Evolutionary conservation across 495 filamentous ascomycete genomes (phyloP).

Genomic region (Hamigera avellanea): DNA sequence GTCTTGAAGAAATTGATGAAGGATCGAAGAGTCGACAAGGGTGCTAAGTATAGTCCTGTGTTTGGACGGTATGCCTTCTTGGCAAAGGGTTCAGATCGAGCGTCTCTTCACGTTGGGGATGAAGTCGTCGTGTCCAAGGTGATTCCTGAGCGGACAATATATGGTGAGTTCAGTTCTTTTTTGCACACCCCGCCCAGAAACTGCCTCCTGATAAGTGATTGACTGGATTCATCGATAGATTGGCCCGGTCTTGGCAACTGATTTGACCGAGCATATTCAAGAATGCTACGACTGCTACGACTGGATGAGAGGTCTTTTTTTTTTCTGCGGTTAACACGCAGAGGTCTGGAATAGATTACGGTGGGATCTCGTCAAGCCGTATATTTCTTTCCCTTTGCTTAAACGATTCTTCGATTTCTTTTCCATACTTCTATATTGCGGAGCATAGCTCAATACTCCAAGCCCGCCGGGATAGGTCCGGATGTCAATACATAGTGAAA

Average conservation of each 20-base stretch:
- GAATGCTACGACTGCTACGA: neutral
- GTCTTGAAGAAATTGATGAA: constrained; percentile 68
- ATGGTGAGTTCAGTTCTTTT: constrained; percentile 40
- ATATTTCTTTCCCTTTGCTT: too few species aligned
- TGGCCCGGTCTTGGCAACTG: constrained; percentile 18
- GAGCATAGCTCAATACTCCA: too few species aligned
- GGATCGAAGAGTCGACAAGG: constrained; percentile 66
- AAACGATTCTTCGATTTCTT: too few species aligned
- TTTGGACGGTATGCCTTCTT: constrained; percentile 78
- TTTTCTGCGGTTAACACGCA: too few species aligned
- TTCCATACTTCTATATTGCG: too few species aligned
- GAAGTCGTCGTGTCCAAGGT: constrained; percentile 48
- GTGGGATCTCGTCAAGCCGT: too few species aligned
- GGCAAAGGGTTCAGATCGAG: constrained; percentile 11
- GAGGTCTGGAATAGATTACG: too few species aligned
- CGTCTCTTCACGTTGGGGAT: constrained; percentile 53
- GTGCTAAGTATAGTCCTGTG: constrained; percentile 63
- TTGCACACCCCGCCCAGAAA: neutral
- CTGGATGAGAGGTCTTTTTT: too few species aligned
- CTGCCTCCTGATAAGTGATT: neutral
- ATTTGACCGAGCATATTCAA: neutral
- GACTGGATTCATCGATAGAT: constrained; percentile 9
- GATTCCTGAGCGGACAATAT: constrained; percentile 47
- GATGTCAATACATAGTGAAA: too few species aligned
- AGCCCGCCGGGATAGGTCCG: too few species aligned